A percentile compares a stretch with the other conserved stretches of the same genome.
These are phyloP conservation scores for Myxozyma neotropica DNA, from an alignment of 805 yeast genomes.

Conservation along the genomic window DNA sequence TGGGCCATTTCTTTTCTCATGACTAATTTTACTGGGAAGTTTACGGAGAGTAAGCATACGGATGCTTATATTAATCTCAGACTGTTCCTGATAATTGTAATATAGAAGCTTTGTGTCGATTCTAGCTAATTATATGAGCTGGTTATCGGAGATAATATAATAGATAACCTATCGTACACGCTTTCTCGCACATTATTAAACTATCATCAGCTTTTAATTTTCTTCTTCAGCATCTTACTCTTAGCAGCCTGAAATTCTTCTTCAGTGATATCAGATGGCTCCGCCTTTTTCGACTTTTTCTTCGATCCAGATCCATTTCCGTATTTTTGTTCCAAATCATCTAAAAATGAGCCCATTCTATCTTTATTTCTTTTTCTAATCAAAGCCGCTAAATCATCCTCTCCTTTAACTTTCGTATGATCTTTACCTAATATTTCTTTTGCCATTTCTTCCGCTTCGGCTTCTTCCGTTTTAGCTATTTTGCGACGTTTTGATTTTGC, in stretches of 20 bases:
- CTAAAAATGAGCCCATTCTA: conserved; percentile 39
- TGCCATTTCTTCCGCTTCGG: conserved; percentile 61
- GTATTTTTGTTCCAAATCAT: conserved; percentile 44
- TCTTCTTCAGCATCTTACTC: conserved; percentile 7
- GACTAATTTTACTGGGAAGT: too few species aligned
- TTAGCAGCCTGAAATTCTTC: conserved; percentile 19
- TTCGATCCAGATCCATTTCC: conserved; percentile 6
- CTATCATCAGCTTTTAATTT: too few species aligned
- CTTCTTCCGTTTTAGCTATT: conserved; percentile 45
- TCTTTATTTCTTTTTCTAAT: conserved; percentile 41
- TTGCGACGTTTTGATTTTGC: conserved; percentile 50
- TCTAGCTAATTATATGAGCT: too few species aligned
- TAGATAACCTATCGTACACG: too few species aligned
- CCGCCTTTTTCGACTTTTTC: conserved; percentile 11
- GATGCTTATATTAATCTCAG: too few species aligned
- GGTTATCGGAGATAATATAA: too few species aligned
- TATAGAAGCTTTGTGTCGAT: too few species aligned
- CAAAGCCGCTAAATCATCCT: conserved; percentile 44
- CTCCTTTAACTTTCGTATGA: conserved; percentile 25
- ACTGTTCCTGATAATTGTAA: too few species aligned
- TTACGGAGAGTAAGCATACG: too few species aligned
- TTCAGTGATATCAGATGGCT: conserved; percentile 10
- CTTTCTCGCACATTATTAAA: too few species aligned
- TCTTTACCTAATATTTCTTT: conserved; percentile 49
- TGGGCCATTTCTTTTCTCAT: too few species aligned